Evolutionary conservation across 2,329 filamentous ascomycete species (phyloP).

Genomic region (Helotiales sp.): DNA sequence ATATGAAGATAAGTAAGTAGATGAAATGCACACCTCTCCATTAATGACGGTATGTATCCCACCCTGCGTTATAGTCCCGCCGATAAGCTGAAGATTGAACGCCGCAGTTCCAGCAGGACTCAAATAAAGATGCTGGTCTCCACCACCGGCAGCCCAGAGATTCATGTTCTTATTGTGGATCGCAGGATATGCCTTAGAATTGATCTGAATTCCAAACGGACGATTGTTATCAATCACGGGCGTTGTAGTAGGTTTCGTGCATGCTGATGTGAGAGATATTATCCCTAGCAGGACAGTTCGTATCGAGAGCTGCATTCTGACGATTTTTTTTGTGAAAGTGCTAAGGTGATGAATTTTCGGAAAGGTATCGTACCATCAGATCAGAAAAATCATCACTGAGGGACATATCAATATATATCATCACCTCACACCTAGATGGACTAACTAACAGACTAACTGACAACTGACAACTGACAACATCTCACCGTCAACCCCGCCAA

Average conservation of each 20-base stretch:
- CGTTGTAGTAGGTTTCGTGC: constrained; percentile 32
- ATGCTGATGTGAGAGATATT: constrained; percentile 28
- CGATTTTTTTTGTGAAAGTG: too few species aligned
- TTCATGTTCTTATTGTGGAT: constrained; percentile 41
- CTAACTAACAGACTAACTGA: too few species aligned
- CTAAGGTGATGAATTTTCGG: too few species aligned
- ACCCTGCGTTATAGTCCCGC: constrained; percentile 39
- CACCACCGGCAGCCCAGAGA: constrained; percentile 36
- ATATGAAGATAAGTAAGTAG: too few species aligned
- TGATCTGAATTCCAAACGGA: constrained; percentile 39
- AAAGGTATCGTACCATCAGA: too few species aligned
- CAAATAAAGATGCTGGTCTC: constrained; percentile 42
- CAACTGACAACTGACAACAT: too few species aligned
- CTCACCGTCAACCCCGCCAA: too few species aligned
- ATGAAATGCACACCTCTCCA: constrained; percentile 41
- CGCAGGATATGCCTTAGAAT: constrained; percentile 39
- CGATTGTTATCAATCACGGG: constrained; percentile 37
- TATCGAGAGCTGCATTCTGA: too few species aligned
- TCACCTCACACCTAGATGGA: too few species aligned
- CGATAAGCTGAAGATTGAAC: constrained; percentile 37
- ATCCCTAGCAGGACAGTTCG: constrained; percentile 18
- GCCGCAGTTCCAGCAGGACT: constrained; percentile 40
- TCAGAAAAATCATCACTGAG: too few species aligned
- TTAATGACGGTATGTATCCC: constrained; percentile 44
- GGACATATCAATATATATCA: too few species aligned